Conservation (phyloP, 768 basidiomycete species). For the Tylopilus plumbeoviolaceoides region DNA sequence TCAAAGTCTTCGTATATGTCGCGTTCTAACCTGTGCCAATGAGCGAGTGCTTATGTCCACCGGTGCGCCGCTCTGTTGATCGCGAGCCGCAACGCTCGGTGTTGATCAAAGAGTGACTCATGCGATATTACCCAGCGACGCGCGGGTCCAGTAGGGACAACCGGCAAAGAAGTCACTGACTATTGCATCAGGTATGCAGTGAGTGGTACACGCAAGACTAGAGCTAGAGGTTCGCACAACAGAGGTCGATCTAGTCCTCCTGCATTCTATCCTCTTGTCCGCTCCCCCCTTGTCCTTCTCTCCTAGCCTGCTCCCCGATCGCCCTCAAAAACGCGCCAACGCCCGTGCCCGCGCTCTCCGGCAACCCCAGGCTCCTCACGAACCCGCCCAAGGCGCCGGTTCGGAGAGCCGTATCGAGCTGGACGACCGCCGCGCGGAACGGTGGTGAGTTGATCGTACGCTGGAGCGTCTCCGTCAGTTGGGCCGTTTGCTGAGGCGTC, state of each 20-base stretch:
- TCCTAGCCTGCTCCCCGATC: slow-evolving; percentile 68
- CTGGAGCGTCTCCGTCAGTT: slow-evolving; percentile 52
- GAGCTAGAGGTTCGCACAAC: no score
- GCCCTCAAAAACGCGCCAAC: slow-evolving; percentile 78
- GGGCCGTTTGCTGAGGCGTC: slow-evolving; percentile 22
- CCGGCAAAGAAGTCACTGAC: no score
- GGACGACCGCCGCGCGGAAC: slow-evolving; percentile 74
- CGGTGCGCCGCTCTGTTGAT: no score
- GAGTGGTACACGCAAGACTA: no score
- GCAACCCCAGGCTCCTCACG: slow-evolving; percentile 75
- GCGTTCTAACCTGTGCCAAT: no score
- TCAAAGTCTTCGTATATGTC: no score
- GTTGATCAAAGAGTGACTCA: no score
- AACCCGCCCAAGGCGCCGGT: slow-evolving; percentile 75
- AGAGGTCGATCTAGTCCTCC: slow-evolving; percentile 49
- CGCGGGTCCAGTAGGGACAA: no score
- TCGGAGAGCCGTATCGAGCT: slow-evolving; percentile 79
- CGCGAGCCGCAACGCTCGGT: no score
- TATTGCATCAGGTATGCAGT: no score
- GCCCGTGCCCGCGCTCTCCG: slow-evolving; percentile 78
- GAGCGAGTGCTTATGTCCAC: no score
- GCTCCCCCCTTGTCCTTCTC: slow-evolving; percentile 33
- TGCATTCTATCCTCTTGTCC: slow-evolving; percentile 62
- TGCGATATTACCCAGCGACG: no score
- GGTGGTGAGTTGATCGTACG: slow-evolving; percentile 79